A percentile compares a stretch with the other conserved stretches of the same genome.
These are phyloP conservation scores for Diospyros lotus DNA, from an alignment of 148 eudicot genomes.

Conservation along the genomic window DNA sequence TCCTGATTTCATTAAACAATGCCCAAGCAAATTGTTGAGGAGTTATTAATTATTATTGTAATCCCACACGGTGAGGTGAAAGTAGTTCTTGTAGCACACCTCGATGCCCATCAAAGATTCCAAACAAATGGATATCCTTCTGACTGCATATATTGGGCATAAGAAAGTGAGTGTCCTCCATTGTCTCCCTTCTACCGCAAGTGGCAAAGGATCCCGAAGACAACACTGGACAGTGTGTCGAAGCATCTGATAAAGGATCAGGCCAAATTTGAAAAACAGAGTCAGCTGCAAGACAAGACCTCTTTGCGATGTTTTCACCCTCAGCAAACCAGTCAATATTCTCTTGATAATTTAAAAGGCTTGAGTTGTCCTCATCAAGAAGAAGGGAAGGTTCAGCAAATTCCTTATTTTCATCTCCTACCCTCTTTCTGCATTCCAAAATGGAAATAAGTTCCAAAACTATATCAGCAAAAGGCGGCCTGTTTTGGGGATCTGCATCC, in stretches of 20 bases:
- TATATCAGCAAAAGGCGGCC: conserved; percentile 83
- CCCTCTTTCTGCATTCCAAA: conserved; percentile 28
- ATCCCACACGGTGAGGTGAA: neutral
- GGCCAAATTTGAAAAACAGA: conserved; percentile 24
- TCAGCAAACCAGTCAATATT: conserved; percentile 58
- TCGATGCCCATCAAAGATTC: conserved; percentile 98
- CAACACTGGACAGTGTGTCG: conserved; percentile 53
- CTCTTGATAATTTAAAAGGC: conserved; percentile 32
- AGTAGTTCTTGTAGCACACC: conserved; percentile 38
- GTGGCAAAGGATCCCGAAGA: conserved; percentile 92
- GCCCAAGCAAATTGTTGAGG: neutral
- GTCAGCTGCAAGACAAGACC: conserved; percentile 27
- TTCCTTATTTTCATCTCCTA: conserved; percentile 14
- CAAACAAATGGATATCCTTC: conserved; percentile 59
- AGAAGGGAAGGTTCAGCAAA: conserved; percentile 16
- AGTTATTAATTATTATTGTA: neutral
- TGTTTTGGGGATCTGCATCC: conserved; percentile 55
- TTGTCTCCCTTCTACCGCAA: conserved; percentile 85
- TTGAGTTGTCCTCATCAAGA: conserved; percentile 23
- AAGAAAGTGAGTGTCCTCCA: conserved; percentile 96
- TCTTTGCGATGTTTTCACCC: conserved; percentile 47
- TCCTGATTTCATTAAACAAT: conserved; percentile 2
- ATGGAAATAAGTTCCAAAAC: conserved; percentile 50
- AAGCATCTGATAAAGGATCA: conserved; percentile 30
- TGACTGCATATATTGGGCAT: conserved; percentile 49